phyloP scores from a whole-genome alignment of 176 grass and related monocot species.

The Canna indica region DNA sequence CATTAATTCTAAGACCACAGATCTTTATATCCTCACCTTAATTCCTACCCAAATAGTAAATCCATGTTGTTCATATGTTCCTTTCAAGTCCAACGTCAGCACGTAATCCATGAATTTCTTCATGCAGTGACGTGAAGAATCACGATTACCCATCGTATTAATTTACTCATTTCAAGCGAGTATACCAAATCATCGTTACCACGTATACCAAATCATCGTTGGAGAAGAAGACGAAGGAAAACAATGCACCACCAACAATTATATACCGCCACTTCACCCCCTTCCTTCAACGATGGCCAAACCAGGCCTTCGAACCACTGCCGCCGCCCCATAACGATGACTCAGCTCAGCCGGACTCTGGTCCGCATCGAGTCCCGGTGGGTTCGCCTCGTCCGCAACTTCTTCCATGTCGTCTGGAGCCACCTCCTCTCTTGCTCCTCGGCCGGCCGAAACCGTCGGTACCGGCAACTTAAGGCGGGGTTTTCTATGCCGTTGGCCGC shows the following conservation, averaged over 20 bases:
- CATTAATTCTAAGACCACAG: too few species aligned
- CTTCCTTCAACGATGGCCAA: background rate
- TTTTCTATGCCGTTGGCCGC: background rate
- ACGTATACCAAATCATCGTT: too few species aligned
- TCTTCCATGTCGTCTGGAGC: background rate
- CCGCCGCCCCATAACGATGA: background rate
- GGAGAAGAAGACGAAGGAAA: too few species aligned
- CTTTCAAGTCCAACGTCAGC: background rate
- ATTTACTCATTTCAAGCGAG: too few species aligned
- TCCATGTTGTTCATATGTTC: background rate
- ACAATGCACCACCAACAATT: too few species aligned
- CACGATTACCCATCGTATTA: background rate
- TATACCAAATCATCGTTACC: too few species aligned
- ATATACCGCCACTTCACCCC: too few species aligned
- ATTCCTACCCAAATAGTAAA: too few species aligned
- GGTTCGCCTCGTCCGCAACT: background rate
- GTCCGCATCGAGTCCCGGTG: background rate
- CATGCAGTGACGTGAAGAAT: background rate
- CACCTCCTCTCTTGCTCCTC: conserved; percentile 1
- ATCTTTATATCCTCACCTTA: too few species aligned
- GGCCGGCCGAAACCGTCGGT: background rate
- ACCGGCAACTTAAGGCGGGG: background rate
- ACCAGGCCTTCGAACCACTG: background rate
- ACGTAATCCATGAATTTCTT: background rate
- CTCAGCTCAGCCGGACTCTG: background rate